Base-by-base conservation (phyloP, 2,329 filamentous ascomycete genomes). In the Aspergillus vadensis region DNA sequence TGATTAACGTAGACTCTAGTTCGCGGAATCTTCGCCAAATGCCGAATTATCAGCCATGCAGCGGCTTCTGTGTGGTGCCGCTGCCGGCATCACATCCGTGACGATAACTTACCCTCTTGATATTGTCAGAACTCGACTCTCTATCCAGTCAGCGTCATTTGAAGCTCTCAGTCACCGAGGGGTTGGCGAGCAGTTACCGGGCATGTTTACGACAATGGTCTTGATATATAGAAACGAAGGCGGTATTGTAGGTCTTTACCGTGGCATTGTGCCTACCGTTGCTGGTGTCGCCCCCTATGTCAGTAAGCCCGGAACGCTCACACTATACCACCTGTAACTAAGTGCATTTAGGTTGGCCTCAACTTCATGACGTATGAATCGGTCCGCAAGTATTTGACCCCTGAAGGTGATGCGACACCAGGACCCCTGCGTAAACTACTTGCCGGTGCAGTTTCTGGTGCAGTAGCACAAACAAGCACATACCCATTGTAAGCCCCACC, bases 341-440 rank as follows among this genome's bases (percentile, higher is more conserved):
- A 66, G 65, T 70, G 47, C 71, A 58, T 39, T 55, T 67, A 92
- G 89, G 90, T 99, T 63, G 95, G 95, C 41, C 82, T 99, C 57
- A 99, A 99, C 76, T 99, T 99, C 77, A 98, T 98, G 92, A 92
- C 91, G 5, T 99, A 99, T 78, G 95, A 99, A 77, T 89, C 89
- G 52, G 89, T 93, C 60, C 88, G 95, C 62, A 87, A 88, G 70
- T 88, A 89, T 67, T 83, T 99, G 67, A 99, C 95, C 0, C 89
- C 88, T 1, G 91, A 96, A 55, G 95, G 95, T 48, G 88, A 97
- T 64, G 85, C 90, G 72, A 91, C 96, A 67, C 95, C 95, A 0
- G 87, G 82, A 63, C 86, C 91, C 1, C 76, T 86, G 56, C 88
- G 94, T 57, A 99, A 98, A 74, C 83, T 99, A 44, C 84, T 88